A percentile compares a stretch with the other conserved stretches of the same genome.
These are phyloP conservation scores for Mycotypha africana DNA, from an alignment of 371 early-diverging fungal genomes.

Conservation along the genomic window DNA sequence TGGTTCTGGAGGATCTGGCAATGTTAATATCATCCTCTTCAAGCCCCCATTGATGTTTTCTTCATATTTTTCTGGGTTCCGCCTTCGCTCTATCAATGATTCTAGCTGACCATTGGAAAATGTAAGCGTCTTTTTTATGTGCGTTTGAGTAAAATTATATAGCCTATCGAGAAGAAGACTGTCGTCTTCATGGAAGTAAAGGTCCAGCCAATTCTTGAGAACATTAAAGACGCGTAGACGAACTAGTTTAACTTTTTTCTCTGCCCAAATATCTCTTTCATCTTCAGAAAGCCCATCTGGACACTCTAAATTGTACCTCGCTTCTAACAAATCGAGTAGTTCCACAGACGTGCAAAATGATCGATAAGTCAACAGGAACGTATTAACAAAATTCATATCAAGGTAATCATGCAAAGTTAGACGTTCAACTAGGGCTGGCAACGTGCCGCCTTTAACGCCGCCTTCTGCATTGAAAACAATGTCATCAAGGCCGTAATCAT, in stretches of 20 bases:
- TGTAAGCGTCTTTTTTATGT: slow-evolving; percentile 59
- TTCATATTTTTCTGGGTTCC: slow-evolving; percentile 29
- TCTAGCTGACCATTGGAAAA: slow-evolving; percentile 62
- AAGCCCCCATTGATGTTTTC: slow-evolving; percentile 29
- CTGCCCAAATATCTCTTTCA: slow-evolving; percentile 71
- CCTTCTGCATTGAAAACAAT: slow-evolving; percentile 80
- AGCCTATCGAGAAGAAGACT: slow-evolving; percentile 54
- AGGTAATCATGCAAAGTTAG: slow-evolving; percentile 79
- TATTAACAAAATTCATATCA: slow-evolving; percentile 66
- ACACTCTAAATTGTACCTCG: slow-evolving; percentile 65
- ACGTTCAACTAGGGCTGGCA: slow-evolving; percentile 77
- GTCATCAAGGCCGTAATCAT: slow-evolving; percentile 72
- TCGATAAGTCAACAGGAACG: slow-evolving; percentile 87
- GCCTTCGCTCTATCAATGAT: slow-evolving; percentile 58
- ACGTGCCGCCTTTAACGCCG: slow-evolving; percentile 83
- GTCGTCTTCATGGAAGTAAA: slow-evolving; percentile 71
- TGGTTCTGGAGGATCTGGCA: slow-evolving; percentile 58
- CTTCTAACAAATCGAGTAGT: slow-evolving; percentile 62
- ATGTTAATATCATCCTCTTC: slow-evolving; percentile 63
- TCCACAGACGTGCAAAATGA: slow-evolving; percentile 72
- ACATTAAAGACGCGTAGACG: slow-evolving; percentile 85
- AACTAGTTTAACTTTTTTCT: slow-evolving; percentile 78
- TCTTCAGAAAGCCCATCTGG: slow-evolving; percentile 58
- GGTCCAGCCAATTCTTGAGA: slow-evolving; percentile 87
- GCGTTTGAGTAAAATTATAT: slow-evolving; percentile 62